Evolutionary conservation across 345 rosid genomes (phyloP).

Genomic region (Aquilaria sinensis): DNA sequence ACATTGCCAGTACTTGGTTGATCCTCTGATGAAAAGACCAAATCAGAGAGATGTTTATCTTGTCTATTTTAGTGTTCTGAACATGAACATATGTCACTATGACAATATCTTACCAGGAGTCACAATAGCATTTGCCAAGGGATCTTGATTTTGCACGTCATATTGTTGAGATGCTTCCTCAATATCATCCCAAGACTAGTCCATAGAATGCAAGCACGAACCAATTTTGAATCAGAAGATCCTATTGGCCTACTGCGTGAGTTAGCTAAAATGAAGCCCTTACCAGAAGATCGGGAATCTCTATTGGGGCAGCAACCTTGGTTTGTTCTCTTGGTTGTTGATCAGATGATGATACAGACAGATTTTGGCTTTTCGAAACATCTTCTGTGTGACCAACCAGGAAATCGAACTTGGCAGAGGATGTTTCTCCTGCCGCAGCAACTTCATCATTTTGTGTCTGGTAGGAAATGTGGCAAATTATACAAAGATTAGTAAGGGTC

Average conservation of each 20-base stretch:
- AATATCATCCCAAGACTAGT: conserved; percentile 21
- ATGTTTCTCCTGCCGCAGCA: conserved; percentile 6
- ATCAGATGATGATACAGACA: not conserved
- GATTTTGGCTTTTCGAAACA: conserved; percentile 2
- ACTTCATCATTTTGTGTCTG: conserved; percentile 9
- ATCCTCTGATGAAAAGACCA: conserved; percentile 5
- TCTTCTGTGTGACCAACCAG: conserved; percentile 7
- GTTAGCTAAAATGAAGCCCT: conserved; percentile 2
- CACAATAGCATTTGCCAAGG: conserved; percentile 16
- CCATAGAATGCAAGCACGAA: conserved; percentile 1
- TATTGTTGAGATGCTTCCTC: conserved; percentile 14
- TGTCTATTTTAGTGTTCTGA: not conserved
- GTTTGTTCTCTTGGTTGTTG: conserved; percentile 2
- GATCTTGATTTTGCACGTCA: conserved; percentile 12
- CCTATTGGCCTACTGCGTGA: not conserved
- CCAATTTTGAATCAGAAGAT: conserved; percentile 1
- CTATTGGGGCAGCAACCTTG: not conserved
- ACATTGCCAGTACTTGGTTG: conserved; percentile 6
- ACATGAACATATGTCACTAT: not conserved
- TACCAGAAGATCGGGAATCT: conserved; percentile 24
- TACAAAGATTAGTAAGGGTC: not conserved
- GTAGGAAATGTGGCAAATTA: not conserved
- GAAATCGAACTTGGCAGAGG: conserved; percentile 4
- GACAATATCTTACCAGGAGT: conserved; percentile 13
- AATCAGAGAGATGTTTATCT: not conserved